Base-by-base conservation (phyloP, 1,139 yeast species). In the Hyphopichia khmerensis region DNA sequence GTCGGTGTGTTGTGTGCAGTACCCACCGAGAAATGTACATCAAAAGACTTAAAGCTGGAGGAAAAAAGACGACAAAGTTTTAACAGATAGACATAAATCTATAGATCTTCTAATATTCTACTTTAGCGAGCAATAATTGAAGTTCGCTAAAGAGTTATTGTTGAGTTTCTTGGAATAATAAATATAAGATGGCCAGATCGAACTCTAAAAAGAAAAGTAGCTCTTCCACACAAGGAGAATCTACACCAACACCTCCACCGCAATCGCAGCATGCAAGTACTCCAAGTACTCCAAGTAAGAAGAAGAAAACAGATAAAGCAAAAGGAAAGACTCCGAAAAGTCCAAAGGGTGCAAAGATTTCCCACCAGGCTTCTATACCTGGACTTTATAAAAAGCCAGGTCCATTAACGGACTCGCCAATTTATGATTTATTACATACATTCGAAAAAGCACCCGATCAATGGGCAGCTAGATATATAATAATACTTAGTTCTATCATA, bases 401-500 rank as follows among this genome's bases (percentile, higher is more conserved):
- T 47, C 51, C 56, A 9, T 61, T 64, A 41, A 47, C 49, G 19
- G 43, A 53, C 17, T 59, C 77, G 2, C 78, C 78, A 7, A 59
- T 69, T 3, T 65, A 68, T 51, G 75, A 70, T 36, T 56, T 73
- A 33, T 60, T 72, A 34, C 68, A 64, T 43, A 64, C 62, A 43
- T 73, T 73, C 47, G 73, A 69, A 48, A 63, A 61, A 46, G 91
- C 93, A 0, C 89, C 87, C 18, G 85, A 86, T 53, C 96, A 89
- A 70, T 88, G 96, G 96, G 84, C 87, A 2, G 93, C 95, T 0
- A 70, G 95, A 45, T 87, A 88, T 58, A 80, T 88, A 35, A 79
- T 89, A 27, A 76, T 90, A 2, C 70, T 88, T 43, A 79, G 87
- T 47, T 90, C 95, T 1, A 64, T 90, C 8, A 79, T 93, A 16